Evolutionary conservation across 2,329 filamentous ascomycete species (phyloP).

Genomic region (Colletotrichum gigasporum): DNA sequence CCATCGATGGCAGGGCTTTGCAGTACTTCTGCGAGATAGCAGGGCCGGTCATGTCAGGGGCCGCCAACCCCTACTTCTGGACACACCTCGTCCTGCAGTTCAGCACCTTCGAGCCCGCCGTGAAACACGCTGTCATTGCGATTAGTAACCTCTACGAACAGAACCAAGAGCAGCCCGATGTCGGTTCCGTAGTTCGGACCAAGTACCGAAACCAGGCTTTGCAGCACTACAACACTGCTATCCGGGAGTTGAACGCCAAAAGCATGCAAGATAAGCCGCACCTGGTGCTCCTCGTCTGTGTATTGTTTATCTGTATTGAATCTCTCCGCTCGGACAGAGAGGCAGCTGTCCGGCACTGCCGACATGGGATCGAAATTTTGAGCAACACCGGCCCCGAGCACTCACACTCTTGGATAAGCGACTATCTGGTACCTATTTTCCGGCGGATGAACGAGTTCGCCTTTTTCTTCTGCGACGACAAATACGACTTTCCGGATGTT

Average conservation of each 20-base stretch:
- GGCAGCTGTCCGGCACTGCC: neutral
- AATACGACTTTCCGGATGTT: neutral
- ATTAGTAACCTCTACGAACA: neutral
- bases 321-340: neutral
- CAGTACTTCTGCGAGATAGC: conserved; percentile 1
- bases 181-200: too few species aligned
- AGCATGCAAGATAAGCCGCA: neutral
- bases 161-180: too few species aligned
- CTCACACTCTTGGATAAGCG: neutral
- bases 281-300: conserved; percentile 29
- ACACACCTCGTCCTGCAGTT: conserved; percentile 5
- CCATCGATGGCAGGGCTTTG: neutral
- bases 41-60: neutral
- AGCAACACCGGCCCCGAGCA: neutral
- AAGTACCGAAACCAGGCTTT: neutral
- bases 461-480: neutral
- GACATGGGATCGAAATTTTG: neutral
- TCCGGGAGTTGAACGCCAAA: conserved; percentile 15
- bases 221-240: conserved; percentile 29
- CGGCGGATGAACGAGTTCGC: conserved; percentile 2
- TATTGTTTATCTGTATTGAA: conserved; percentile 32
- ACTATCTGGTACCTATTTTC: neutral
- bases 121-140: conserved; percentile 1
- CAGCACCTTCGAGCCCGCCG: neutral
- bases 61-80: neutral